Conservation (phyloP, 1,284 basidiomycete species). For the Fomes fomentarius region DNA sequence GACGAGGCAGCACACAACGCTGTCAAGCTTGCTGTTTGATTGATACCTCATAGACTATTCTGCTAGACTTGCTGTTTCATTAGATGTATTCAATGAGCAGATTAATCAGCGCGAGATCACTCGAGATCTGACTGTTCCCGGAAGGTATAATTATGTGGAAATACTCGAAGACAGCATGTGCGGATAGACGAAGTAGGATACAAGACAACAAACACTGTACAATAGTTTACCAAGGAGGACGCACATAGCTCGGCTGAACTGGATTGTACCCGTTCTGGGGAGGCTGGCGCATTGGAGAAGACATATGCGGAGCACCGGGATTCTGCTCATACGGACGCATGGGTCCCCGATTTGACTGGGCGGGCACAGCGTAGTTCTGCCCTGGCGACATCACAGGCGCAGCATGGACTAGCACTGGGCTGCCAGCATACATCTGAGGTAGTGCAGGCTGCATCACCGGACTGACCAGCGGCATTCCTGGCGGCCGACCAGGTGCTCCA, state of each 20-base stretch:
- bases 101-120: slow-evolving; percentile 7
- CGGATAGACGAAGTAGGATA: slow-evolving; percentile 25
- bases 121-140: slow-evolving; percentile 13
- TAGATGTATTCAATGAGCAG: slow-evolving; percentile 26
- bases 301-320: slow-evolving; percentile 25
- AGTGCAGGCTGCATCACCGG: slow-evolving; percentile 65
- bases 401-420: slow-evolving; percentile 69
- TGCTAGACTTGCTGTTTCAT: slow-evolving; percentile 16
- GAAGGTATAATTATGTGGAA: slow-evolving; percentile 30
- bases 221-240: slow-evolving; percentile 44
- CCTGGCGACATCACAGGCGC: slow-evolving; percentile 33
- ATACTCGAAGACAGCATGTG: slow-evolving; percentile 33
- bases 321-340: slow-evolving; percentile 30
- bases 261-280: slow-evolving; percentile 27
- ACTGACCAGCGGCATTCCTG: slow-evolving; percentile 59
- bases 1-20: slow-evolving; percentile 88
- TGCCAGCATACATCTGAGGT: slow-evolving; percentile 61
- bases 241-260: slow-evolving; percentile 34
- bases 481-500: slow-evolving; percentile 48
- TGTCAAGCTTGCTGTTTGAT: slow-evolving; percentile 64
- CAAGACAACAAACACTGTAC: slow-evolving; percentile 22
- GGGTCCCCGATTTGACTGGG: slow-evolving; percentile 29
- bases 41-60: slow-evolving; percentile 20
- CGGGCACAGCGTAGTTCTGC: slow-evolving; percentile 28
- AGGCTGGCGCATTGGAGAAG: slow-evolving; percentile 26